Evolutionary conservation across 306 rosid genomes (phyloP), one percentile per base, ranked within the genome.

Genomic region (Quercus cerris): DNA sequence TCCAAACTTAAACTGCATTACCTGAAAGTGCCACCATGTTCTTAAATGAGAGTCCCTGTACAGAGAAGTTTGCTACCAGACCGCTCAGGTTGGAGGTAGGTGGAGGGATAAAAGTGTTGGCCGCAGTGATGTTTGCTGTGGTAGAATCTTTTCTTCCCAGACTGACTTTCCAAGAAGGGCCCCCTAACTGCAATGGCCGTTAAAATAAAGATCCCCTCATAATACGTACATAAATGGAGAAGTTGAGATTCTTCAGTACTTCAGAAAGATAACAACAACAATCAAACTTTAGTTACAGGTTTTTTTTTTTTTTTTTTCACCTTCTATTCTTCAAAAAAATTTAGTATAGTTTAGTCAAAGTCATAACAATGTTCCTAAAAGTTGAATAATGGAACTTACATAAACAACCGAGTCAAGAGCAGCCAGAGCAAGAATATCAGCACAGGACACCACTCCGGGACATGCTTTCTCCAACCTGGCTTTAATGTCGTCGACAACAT

Each of bases 61-160:
- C 74, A 12, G 88, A 77, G 33, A 88, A 90, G 74, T 78, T 90
- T n/a, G 76, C 27, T 56, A 20, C 58, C 28, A 88, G 87, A 64
- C 58, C 56, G 28, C 63, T 55, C 8, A 83, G 73, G 57, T 46
- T 77, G 46, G 81, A 33, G 4, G 3, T 41, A 4, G 92, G 89
- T 4, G 52, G 70, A 1, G 92, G 94, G 49, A 90, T 77, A 75
- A 30, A 72, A 4, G 58, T 79, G 35, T 88, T 86, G 58, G 92
- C 94, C 30, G 73, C 85, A 80, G 58, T 51, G 33, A 78, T 84
- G 80, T 82, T 90, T 44, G 92, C 94, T 30, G 87, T 88, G 12
- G 80, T 83, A 4, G 92, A 88, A 72, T 90, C 94, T 78, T 89
- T 88, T 81, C 94, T 88, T 80, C 92, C 92, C 84, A 88, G 83